Percentiles rank a stretch among this genome's conserved stretches.
These are phyloP conservation scores for Phylloboletellus chloephorus DNA, from an alignment of 1,284 basidiomycete genomes.

Conservation along the genomic window DNA sequence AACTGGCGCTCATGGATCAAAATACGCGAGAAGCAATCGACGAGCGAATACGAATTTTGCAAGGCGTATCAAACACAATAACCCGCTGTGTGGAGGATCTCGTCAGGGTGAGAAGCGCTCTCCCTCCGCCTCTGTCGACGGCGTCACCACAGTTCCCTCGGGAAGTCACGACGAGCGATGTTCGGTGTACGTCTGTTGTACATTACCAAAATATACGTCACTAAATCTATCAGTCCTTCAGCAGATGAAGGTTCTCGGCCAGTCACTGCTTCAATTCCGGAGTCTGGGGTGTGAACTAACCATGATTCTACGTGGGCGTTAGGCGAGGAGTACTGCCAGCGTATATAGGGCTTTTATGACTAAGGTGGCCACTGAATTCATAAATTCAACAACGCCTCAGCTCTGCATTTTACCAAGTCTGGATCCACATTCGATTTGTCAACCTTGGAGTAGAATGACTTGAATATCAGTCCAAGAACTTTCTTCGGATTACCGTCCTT, in stretches of 20 bases:
- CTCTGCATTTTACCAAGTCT: slow-evolving; percentile 49
- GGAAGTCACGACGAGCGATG: slow-evolving; percentile 4
- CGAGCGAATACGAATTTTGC: slow-evolving; percentile 70
- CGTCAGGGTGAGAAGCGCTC: slow-evolving; percentile 62
- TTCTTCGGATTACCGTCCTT: slow-evolving; percentile 34
- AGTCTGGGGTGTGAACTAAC: slow-evolving; percentile 3
- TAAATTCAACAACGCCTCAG: slow-evolving; percentile 36
- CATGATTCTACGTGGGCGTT: not conserved
- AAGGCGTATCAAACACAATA: slow-evolving; percentile 66
- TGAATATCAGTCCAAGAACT: slow-evolving; percentile 48
- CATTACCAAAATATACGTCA: not conserved
- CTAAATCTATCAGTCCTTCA: slow-evolving; percentile 11
- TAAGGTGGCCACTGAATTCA: slow-evolving; percentile 4
- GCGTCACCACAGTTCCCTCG: slow-evolving; percentile 1
- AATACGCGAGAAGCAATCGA: slow-evolving; percentile 76
- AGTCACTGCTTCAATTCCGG: not conserved
- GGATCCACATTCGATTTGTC: slow-evolving; percentile 56
- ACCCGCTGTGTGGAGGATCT: slow-evolving; percentile 74
- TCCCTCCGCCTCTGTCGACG: slow-evolving; percentile 39
- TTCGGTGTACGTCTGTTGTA: slow-evolving; percentile 14
- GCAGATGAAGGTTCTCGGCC: slow-evolving; percentile 2
- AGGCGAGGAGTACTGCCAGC: not conserved
- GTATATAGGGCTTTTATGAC: slow-evolving; percentile 6
- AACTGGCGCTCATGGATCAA: slow-evolving; percentile 54
- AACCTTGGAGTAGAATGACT: slow-evolving; percentile 55